Conservation (phyloP, 23 red algal genomes). For the Gracilaria caudata region DNA sequence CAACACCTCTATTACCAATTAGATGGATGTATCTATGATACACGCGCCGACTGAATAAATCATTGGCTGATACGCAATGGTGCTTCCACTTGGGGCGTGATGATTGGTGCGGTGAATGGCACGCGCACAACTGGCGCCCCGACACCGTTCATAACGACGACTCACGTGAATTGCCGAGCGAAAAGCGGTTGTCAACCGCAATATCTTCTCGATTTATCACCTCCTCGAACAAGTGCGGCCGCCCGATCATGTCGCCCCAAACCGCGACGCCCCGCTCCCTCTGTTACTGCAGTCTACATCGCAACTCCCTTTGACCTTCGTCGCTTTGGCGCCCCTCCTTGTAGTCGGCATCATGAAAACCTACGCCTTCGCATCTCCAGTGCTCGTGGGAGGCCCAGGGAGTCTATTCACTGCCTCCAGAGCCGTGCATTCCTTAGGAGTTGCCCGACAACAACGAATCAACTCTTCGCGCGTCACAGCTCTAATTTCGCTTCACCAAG, state of each 20-base stretch:
- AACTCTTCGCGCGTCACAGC: background rate
- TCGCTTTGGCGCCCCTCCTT: background rate
- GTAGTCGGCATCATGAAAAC: background rate
- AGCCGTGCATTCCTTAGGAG: background rate
- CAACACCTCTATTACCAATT: too few relatives aligned
- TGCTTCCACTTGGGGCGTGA: constrained; percentile 13
- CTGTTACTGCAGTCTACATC: background rate
- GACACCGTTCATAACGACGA: constrained; percentile 5
- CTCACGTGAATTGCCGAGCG: constrained; percentile 3
- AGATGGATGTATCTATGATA: too few relatives aligned
- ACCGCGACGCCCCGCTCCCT: background rate
- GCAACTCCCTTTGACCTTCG: background rate
- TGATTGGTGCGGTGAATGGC: constrained; percentile 22
- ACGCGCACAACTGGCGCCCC: background rate
- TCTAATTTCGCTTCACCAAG: constrained; percentile 9
- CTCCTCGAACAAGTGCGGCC: background rate
- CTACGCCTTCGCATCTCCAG: background rate
- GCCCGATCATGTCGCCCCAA: background rate
- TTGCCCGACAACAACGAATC: background rate
- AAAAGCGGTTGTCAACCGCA: constrained; percentile 6
- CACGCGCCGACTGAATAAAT: background rate
- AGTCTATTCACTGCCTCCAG: background rate
- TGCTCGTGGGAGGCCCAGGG: background rate
- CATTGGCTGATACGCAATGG: background rate
- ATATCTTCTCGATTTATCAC: background rate